Evolutionary conservation across 345 rosid genomes (phyloP).

Genomic region (Brassica carinata): DNA sequence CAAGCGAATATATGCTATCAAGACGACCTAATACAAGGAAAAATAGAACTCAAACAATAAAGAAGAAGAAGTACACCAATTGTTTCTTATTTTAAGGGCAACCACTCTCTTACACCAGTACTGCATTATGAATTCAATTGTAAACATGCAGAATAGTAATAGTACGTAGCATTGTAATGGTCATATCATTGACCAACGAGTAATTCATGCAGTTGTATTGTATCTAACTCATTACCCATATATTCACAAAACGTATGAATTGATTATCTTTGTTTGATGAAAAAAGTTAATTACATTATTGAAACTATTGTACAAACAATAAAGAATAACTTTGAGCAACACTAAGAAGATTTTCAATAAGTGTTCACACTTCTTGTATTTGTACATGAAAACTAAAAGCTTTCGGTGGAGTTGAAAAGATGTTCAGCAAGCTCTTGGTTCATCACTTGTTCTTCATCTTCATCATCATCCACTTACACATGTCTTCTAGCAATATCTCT

Average conservation of each 20-base stretch:
- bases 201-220: not conserved
- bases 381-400: not conserved
- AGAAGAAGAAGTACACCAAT: no score
- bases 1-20: no score
- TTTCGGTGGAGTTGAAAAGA: not conserved
- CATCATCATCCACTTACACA: not conserved
- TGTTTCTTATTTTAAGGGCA: no score
- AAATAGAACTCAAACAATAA: no score
- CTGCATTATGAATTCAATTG: no score
- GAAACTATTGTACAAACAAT: not conserved
- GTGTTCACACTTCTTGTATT: not conserved
- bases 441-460: not conserved
- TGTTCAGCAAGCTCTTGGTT: not conserved
- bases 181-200: not conserved
- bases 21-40: no score
- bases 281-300: not conserved
- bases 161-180: no score
- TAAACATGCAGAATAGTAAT: no score
- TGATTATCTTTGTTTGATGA: not conserved
- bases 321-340: not conserved
- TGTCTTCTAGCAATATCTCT: no score
- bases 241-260: not conserved
- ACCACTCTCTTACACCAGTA: no score
- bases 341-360: not conserved
- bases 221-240: not conserved